Base-by-base conservation (phyloP, 139 green algal genomes). In the Coelastrella sp. region DNA sequence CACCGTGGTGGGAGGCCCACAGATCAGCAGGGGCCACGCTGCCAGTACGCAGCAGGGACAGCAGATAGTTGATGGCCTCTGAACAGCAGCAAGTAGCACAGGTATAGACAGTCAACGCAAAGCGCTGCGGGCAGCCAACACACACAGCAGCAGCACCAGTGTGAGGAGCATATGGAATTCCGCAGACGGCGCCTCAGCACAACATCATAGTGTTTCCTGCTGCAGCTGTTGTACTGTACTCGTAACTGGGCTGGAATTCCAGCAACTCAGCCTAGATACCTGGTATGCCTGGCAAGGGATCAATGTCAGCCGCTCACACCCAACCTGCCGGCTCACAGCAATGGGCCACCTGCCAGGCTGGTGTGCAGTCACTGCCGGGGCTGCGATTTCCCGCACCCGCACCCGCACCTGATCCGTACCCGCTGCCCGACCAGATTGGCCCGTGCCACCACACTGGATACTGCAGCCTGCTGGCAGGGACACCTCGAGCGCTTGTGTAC, bases 61-160 rank as follows among this genome's bases (percentile, higher is more conserved):
- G 84, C 65, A 93, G 79, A 58, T 93, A 95, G 89, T 95, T 95
- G 86, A 90, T 89, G 56, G 93, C 93, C 87, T 95, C 93, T 70
- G 80, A 19, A 87, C n/a, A 74, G 22, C n/a, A 49, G 35, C 35
- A 49, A 49, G 19, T 73, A n/a, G 65, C 65, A 73, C 65, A 73
- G 15, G 19, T n/a, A 19, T 73, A 73, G 15, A 73, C 19, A 79
- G 22, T 15, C 73, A 35, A 12, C 59, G 35, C 73, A 25, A 12
- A 6, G 9, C 20, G 9, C 73, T n/a, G 35, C 17, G 73, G 10
- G 73, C 73, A 6, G 20, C 20, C 73, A 60, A 12, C 75, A 82
- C 25, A 25, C 8, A 12, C 75, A 82, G 22, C 73, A 59, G 75
- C 75, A 86, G 80, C 60, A 86, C 5, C 56, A 68, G 78, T 35